Evolutionary conservation across 2,329 filamentous ascomycete species (phyloP).

Genomic region (Bertia moriformis): DNA sequence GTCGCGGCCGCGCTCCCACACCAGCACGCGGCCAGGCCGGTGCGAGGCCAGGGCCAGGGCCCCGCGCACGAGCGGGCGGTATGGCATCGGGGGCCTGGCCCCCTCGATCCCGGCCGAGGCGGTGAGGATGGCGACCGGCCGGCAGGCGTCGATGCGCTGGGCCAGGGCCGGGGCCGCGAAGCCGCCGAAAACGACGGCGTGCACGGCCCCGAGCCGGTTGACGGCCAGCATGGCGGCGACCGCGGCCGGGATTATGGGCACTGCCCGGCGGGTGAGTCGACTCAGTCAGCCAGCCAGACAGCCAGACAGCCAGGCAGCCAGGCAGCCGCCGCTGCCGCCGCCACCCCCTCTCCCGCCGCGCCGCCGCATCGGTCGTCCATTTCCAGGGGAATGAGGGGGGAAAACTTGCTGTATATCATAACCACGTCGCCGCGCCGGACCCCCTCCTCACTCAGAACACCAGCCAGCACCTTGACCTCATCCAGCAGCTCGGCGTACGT

Average conservation of each 20-base stretch:
- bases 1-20: conserved; percentile 78
- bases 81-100: conserved; percentile 63
- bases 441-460: conserved; percentile 68
- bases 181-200: conserved; percentile 85
- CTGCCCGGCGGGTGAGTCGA: conserved; percentile 26
- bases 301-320: no score
- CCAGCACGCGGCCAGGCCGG: conserved; percentile 59
- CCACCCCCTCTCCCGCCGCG: background rate
- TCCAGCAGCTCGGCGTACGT: conserved; percentile 64
- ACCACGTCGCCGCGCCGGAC: conserved; percentile 75
- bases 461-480: conserved; percentile 71
- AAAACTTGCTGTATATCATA: conserved; percentile 64
- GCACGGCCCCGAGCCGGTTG: conserved; percentile 69
- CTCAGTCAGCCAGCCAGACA: conserved; percentile 1
- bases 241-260: conserved; percentile 90
- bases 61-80: conserved; percentile 62
- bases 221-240: conserved; percentile 76
- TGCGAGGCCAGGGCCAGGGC: conserved; percentile 53
- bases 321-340: no score
- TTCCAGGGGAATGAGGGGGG: background rate
- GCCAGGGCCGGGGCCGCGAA: conserved; percentile 72
- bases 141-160: conserved; percentile 74
- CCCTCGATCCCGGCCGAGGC: conserved; percentile 89
- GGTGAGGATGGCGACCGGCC: conserved; percentile 64
- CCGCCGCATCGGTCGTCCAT: background rate